phyloP scores from a whole-genome alignment of 805 yeast genomes.

The Grigorovia jiainica region DNA sequence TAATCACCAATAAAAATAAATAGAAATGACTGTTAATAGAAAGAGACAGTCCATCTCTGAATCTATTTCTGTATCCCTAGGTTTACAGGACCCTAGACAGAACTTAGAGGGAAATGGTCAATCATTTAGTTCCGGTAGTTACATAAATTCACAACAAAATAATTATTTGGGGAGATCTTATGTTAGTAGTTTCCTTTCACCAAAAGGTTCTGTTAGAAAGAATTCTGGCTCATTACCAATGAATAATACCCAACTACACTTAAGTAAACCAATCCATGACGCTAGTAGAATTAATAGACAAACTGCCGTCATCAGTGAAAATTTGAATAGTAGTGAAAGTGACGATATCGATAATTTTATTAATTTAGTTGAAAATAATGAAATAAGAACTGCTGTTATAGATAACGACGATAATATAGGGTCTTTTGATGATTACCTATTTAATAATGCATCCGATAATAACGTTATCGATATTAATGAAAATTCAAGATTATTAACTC shows the following conservation, averaged over 20 bases:
- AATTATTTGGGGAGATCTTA: slow-evolving; percentile 25
- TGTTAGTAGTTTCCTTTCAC: slow-evolving; percentile 20
- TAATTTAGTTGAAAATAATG: slow-evolving; percentile 7
- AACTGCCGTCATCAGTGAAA: slow-evolving; percentile 27
- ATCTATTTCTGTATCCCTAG: slow-evolving; percentile 26
- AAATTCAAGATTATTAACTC: slow-evolving; percentile 6
- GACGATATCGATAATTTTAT: slow-evolving; percentile 11
- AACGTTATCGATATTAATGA: background rate
- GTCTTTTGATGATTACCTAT: background rate
- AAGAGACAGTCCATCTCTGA: slow-evolving; percentile 16
- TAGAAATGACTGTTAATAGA: background rate
- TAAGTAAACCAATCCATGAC: slow-evolving; percentile 18
- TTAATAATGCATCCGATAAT: background rate
- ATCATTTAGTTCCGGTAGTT: no score
- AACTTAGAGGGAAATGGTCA: no score
- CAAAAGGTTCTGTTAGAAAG: slow-evolving; percentile 9
- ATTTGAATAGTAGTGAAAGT: slow-evolving; percentile 15
- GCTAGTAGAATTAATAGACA: slow-evolving; percentile 23
- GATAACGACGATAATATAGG: slow-evolving; percentile 1
- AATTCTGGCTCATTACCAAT: slow-evolving; percentile 7
- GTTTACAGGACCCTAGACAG: slow-evolving; percentile 17
- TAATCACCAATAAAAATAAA: no score
- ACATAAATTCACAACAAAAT: slow-evolving; percentile 2
- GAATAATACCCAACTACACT: slow-evolving; percentile 3
- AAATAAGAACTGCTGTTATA: slow-evolving; percentile 1